Evolutionary conservation across 495 filamentous ascomycete species (phyloP), one percentile per base, ranked within the genome.

Genomic region (Zalerion maritima): DNA sequence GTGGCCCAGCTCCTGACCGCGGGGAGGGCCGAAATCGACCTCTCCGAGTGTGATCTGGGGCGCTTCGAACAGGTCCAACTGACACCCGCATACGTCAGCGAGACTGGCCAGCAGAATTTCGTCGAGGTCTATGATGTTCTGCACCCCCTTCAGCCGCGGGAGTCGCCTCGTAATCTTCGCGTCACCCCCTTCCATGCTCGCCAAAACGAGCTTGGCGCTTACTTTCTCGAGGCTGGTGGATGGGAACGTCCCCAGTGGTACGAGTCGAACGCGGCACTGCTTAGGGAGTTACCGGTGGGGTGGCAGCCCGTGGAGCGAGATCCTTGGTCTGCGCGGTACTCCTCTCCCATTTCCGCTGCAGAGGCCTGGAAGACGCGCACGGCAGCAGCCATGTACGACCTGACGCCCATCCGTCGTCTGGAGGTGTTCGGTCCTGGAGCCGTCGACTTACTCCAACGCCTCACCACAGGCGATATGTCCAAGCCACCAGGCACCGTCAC

Each of bases 211-310:
- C 52, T 65, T 3, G 59, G 60, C 15, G 63, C 63, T 5, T 58
- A 41, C 35, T 68, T 62, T 39, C 48, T 66, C 11, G 63, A 66
- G 26, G 40, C 45, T 12, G 55, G 48, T n/a, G 62, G 50, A 10
- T 68, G 60, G 60, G 63, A 68, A 32, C 55, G 59, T 2, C 63
- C 63, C 6, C 61, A 51, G 35, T 68, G 63, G 63, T 66, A 58
- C 21, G 60, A 66, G 29, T 43, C 47, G 10, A 68, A 68, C 31
- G 45, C 49, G 21, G 33, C 42, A 3, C 42, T 65, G 5, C 32
- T 66, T 6, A 41, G 55, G 2, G 44, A 43, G 16, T 45, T 68
- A 8, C 60, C 63, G 2, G 16, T 45, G 8, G 37, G 53, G 15
- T 66, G 60, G 60, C 42, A 49, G 29, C 58, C 60, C 5, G 43